phyloP scores from a whole-genome alignment of 2,329 filamentous ascomycete species.

The Pestalotiopsis sp. region DNA sequence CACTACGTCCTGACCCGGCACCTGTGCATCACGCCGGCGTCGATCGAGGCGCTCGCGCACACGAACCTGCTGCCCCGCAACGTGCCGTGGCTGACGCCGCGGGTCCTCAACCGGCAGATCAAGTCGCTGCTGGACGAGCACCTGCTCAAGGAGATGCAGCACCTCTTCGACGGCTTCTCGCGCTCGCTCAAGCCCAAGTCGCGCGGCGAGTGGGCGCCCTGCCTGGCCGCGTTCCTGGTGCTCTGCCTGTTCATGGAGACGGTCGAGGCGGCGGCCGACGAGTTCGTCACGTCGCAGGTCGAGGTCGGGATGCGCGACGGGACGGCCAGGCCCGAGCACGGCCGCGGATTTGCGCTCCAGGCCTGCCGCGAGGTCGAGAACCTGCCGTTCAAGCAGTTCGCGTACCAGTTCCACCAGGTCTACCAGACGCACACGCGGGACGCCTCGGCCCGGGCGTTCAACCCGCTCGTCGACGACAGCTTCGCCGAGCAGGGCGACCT shows the following conservation, averaged over 20 bases:
- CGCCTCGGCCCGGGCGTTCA: constrained; percentile 53
- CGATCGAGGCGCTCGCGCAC: constrained; percentile 42
- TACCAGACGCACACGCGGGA: constrained; percentile 60
- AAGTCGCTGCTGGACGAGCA: constrained; percentile 61
- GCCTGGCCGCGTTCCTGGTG: constrained; percentile 58
- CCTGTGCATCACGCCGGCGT: constrained; percentile 51
- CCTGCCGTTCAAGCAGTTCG: constrained; percentile 63
- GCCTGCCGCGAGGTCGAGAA: constrained; percentile 57
- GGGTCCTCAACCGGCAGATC: constrained; percentile 59
- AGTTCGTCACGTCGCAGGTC: constrained; percentile 54
- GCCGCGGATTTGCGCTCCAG: constrained; percentile 46
- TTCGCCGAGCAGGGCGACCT: constrained; percentile 47
- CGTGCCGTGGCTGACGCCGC: constrained; percentile 50
- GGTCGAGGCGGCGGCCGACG: constrained; percentile 56
- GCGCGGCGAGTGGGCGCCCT: constrained; percentile 58
- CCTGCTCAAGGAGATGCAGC: constrained; percentile 52
- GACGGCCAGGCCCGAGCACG: constrained; percentile 37
- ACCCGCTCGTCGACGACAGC: constrained; percentile 53
- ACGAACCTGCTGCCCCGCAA: constrained; percentile 48
- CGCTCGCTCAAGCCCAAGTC: constrained; percentile 58
- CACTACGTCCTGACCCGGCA: constrained; percentile 61
- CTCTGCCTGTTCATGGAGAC: constrained; percentile 63
- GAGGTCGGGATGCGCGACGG: constrained; percentile 48
- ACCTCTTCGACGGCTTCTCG: constrained; percentile 56
- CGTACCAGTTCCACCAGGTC: constrained; percentile 62